Percentiles rank a stretch among this genome's conserved stretches.
Evolutionary conservation across 768 basidiomycete genomes (phyloP).

Genomic region (Hebeloma cylindrosporum): DNA sequence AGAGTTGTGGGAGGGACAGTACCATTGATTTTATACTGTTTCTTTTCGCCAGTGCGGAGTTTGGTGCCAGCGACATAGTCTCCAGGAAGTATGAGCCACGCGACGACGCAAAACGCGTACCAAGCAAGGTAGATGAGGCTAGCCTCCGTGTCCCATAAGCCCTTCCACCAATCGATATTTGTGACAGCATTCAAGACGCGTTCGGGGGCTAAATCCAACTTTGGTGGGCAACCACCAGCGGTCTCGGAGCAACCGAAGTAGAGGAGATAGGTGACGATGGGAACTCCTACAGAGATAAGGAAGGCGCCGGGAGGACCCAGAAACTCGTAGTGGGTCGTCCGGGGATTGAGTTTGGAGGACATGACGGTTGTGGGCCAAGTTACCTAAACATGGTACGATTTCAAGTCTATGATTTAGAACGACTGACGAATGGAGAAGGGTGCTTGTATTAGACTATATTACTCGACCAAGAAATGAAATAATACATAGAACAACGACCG

Average conservation of each 20-base stretch:
- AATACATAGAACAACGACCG: too few species aligned
- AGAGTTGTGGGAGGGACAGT: conserved; percentile 22
- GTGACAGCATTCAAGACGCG: conserved; percentile 48
- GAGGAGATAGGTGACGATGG: conserved; percentile 68
- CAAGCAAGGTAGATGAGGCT: conserved; percentile 76
- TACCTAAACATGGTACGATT: conserved; percentile 4
- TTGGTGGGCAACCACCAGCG: conserved; percentile 68
- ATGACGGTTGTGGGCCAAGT: conserved; percentile 24
- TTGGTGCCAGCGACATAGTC: conserved; percentile 69
- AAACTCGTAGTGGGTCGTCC: conserved; percentile 77
- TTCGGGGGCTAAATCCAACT: conserved; percentile 40
- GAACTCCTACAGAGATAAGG: conserved; percentile 68
- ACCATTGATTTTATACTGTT: conserved; percentile 96
- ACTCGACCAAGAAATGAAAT: too few species aligned
- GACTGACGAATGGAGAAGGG: too few species aligned
- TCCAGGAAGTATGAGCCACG: conserved; percentile 80
- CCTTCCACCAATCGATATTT: conserved; percentile 60
- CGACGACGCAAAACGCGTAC: conserved; percentile 84
- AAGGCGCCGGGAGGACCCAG: conserved; percentile 78
- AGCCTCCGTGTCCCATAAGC: conserved; percentile 84
- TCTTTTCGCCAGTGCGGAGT: conserved; percentile 73
- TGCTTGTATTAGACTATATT: too few species aligned
- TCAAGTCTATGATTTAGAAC: too few species aligned
- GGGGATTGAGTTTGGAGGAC: conserved; percentile 55
- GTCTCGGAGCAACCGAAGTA: conserved; percentile 77